Evolutionary conservation across 2,329 filamentous ascomycete genomes (phyloP), one percentile per base, ranked within the genome.

Genomic region (Zasmidium cellare): DNA sequence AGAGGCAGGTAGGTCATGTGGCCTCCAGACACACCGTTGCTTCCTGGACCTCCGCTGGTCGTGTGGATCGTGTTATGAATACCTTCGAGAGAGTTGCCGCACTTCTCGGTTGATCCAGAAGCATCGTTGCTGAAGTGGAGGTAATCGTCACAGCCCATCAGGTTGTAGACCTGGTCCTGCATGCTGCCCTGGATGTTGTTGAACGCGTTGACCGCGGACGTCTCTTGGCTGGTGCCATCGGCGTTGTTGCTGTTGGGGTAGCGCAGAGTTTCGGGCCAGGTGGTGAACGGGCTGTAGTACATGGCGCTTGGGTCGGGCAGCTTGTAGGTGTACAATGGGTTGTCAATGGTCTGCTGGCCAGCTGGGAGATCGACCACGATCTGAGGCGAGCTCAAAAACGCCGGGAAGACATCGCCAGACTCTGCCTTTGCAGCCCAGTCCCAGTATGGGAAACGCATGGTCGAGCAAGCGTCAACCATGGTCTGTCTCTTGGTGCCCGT

Each of bases 1-100:
- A 89, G 65, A 87, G 87, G 22, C 84, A 87, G 84, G 72, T 84
- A 88, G 50, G 82, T 84, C 84, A 90, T 88, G 67, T 91, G 88
- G 2, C 88, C 87, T 51, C 58, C 60, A 20, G 55, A 57, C 20
- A 61, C 54, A 18, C 46, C 50, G 18, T 55, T 56, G 35, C 25
- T 24, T 18, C 66, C 66, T 28, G 59, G 53, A 23, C 71, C 71
- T 49, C 71, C 71, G 18, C 51, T 51, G 22, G 61, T 66, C 24
- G 62, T 69, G 62, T 74, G 71, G 46, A 74, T 61, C 20, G 62
- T 70, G 67, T 74, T 72, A 63, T 74, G 71, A 46, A 74, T 72
- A 25, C 58, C 67, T 60, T 74, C 71, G 22, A 74, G 51, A 51
- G 66, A 69, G 67, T 68, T 72, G n/a, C 55, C 23, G 64, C 70